Evolutionary conservation across 179 eudicot species (phyloP).

Genomic region (Spergularia azorica): DNA sequence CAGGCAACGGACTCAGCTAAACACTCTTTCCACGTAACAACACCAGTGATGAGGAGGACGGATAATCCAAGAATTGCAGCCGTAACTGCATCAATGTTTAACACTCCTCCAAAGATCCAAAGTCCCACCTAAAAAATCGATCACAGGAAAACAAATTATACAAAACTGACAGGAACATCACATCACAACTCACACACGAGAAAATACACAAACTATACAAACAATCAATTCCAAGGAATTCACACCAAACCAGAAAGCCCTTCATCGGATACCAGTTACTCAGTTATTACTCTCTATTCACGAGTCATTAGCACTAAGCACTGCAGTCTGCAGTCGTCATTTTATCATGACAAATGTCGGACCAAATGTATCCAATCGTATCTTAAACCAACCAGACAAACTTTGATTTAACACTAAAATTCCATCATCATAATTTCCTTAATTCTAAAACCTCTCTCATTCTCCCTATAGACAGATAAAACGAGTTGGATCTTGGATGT

Average conservation of each 20-base stretch:
- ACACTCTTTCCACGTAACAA: conserved; percentile 99
- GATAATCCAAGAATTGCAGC: conserved; percentile 96
- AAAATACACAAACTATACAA: background rate
- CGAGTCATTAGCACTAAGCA: too few species aligned
- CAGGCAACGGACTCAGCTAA: conserved; percentile 96
- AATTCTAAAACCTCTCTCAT: too few species aligned
- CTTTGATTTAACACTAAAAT: background rate
- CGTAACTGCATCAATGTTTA: conserved; percentile 88
- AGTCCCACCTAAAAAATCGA: conserved; percentile 70
- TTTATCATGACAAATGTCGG: background rate
- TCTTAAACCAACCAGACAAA: conserved; percentile 1
- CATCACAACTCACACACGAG: background rate
- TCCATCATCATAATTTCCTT: background rate
- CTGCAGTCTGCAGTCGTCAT: too few species aligned
- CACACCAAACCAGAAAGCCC: background rate
- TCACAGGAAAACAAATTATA: conserved; percentile 11
- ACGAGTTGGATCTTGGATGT: too few species aligned
- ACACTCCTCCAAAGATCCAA: conserved; percentile 80
- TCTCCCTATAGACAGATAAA: too few species aligned
- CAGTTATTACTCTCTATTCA: too few species aligned
- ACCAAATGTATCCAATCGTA: background rate
- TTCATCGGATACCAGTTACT: too few species aligned
- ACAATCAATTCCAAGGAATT: background rate
- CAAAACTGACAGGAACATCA: background rate
- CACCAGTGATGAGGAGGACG: conserved; percentile 80